Evolutionary conservation across 1,139 yeast species (phyloP), one percentile per base, ranked within the genome.

Genomic region (Geotrichum bryndzae): DNA sequence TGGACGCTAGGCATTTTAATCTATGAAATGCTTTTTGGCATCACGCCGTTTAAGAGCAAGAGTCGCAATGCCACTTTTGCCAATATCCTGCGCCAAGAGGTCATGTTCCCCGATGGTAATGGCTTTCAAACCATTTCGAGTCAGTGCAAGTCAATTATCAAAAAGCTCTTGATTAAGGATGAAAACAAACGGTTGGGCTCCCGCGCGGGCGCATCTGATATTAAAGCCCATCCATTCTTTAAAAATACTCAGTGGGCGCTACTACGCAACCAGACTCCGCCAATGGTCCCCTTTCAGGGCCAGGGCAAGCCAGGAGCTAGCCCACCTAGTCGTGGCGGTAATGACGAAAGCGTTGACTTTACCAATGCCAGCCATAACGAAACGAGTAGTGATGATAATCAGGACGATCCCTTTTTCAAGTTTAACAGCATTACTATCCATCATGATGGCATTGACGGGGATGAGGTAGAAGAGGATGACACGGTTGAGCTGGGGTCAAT

Each of bases 1-100:
- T 94, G 99, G 99, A 94, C 99, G 0, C 78, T 94, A 65, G 99
- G 99, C 1, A 91, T 94, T 48, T 81, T 94, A 69, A 79, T 91
- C 31, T 94, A 85, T 73, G 99, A 94, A 72, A 94, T 94, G 99
- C 77, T 94, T 51, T 91, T 84, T 74, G 98, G 98, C 1, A 88
- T 91, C 10, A 94, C 99, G 0, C 99, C 99, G 0, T 94, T 94
- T 76, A 94, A 94, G 75, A 99, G 98, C 3, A 79, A 84, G 54
- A 90, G 87, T 67, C 81, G 98, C 56, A 91, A 91, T 70, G 86
- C 86, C 68, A 94, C 99, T 0, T 94, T 94, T 75, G 86, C 94
- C 51, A 90, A 90, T 68, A 85, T 94, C 60, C 78, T 94, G 70
- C 91, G 90, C 70, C 84, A 84, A 63, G 98, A 94, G 46, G 94